Evolutionary conservation across 2,329 filamentous ascomycete genomes (phyloP), one percentile per base, ranked within the genome.

Genomic region (Paraphoma sp.): DNA sequence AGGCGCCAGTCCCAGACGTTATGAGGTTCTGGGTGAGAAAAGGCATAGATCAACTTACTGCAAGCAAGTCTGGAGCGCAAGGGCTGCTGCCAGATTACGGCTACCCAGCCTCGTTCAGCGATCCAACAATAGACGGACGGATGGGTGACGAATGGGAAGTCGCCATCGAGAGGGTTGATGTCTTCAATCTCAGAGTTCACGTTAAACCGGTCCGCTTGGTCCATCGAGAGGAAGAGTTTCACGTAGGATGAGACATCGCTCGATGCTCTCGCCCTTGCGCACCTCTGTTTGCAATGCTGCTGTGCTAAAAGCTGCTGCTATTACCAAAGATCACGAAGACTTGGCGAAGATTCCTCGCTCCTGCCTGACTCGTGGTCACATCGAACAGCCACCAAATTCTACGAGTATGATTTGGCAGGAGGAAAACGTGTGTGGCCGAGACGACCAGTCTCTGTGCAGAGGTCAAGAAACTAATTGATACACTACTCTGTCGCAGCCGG

Each of bases 1-100:
- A 87, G 64, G 80, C 80, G 10, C 49, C 72, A 1, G 71, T 87
- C 4, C 85, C 86, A 0, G 68, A 79, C 14, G 80, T 78, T 0
- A 82, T 84, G 59, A 70, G 56, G 17, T 72, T 75, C 29, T 69
- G 67, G 61, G 64, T 77, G 16, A 56, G 56, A 42, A 43, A 30
- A 12, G 48, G 60, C 8, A 51, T 50, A 18, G 18, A 48, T 14
- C 18, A 30, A 17, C 12, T n/a, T 3, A 23, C 8, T 8, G 11
- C 18, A 9, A 16, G 18, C 28, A 23, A 36, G 2, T 29, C 6
- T 42, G 33, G 44, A 11, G 53, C 62, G 3, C 4, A 58, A 18
- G 68, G 63, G 8, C 36, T 59, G 31, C 65, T 67, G 53, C 64
- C 53, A 29, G 64, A 65, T n/a, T 64, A 64, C 41, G 54, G 57